phyloP scores from a whole-genome alignment of 768 basidiomycete species.

The Naganishia vaughanmartiniae region DNA sequence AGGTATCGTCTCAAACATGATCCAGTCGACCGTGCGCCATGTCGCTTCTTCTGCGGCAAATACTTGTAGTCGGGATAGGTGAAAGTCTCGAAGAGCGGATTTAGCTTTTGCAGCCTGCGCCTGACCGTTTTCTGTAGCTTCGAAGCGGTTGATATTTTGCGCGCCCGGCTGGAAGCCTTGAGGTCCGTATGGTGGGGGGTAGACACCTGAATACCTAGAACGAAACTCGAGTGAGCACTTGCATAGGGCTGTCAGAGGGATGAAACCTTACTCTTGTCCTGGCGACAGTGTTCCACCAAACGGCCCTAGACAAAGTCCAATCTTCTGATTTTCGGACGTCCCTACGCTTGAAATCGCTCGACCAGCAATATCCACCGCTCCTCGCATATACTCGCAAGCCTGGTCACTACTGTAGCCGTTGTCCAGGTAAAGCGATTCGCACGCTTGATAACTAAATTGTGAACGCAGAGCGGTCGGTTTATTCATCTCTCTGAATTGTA shows the following conservation, averaged over 20 bases:
- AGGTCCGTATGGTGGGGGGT: constrained; percentile 74
- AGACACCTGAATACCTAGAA: constrained; percentile 62
- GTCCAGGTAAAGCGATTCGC: constrained; percentile 39
- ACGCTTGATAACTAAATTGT: constrained; percentile 65
- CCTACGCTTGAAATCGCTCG: constrained; percentile 27
- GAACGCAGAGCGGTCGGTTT: background rate
- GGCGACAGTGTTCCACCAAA: constrained; percentile 67
- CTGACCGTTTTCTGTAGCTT: background rate
- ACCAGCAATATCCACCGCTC: constrained; percentile 30
- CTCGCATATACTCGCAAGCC: constrained; percentile 32
- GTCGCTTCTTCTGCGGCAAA: constrained; percentile 57
- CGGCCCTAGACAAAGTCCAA: constrained; percentile 71
- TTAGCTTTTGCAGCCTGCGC: constrained; percentile 31
- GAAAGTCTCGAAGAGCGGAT: constrained; percentile 62
- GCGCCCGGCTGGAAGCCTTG: constrained; percentile 5
- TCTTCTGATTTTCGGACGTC: constrained; percentile 37
- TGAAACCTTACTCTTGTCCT: constrained; percentile 56
- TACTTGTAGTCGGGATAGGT: constrained; percentile 62
- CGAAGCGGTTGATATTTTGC: constrained; percentile 33
- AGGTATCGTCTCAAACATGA: constrained; percentile 79
- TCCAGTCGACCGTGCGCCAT: constrained; percentile 62
- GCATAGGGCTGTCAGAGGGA: background rate
- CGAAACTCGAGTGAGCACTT: background rate
- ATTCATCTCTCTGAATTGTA: too few species aligned
- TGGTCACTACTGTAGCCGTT: constrained; percentile 19